A percentile compares a stretch with the other conserved stretches of the same genome.
phyloP scores from a whole-genome alignment of 129 eudicot genomes.

The Mikania micrantha region DNA sequence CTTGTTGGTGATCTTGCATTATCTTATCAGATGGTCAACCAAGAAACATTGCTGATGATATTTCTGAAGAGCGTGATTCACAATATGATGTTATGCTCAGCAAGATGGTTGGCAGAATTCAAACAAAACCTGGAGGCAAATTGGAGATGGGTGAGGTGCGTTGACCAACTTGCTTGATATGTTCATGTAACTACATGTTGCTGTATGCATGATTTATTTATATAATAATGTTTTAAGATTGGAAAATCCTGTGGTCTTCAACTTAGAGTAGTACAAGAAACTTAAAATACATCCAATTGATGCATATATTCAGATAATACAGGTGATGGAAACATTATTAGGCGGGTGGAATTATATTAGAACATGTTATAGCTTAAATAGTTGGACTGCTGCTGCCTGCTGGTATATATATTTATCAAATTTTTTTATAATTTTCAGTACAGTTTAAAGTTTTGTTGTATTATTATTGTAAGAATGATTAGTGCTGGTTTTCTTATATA shows the following conservation, averaged over 20 bases:
- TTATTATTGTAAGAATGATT: not conserved
- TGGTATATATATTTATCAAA: not conserved
- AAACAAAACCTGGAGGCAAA: conserved; percentile 84
- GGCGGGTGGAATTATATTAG: not conserved
- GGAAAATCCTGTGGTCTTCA: not conserved
- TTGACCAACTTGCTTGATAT: conserved; percentile 17
- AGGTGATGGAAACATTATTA: not conserved
- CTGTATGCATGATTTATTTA: not conserved
- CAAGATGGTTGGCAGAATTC: conserved; percentile 88
- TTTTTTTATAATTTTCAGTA: not conserved
- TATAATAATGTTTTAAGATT: not conserved
- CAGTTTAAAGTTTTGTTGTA: not conserved
- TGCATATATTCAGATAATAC: not conserved
- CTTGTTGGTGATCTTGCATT: conserved; percentile 2
- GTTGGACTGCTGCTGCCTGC: not conserved
- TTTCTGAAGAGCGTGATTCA: conserved; percentile 68
- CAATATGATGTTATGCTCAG: conserved; percentile 76
- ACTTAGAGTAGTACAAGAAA: not conserved
- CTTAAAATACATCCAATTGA: not conserved
- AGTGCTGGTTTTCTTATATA: not conserved
- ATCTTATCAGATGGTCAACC: conserved; percentile 35
- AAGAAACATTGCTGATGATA: conserved; percentile 31
- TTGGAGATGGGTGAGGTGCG: conserved; percentile 98
- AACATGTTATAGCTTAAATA: not conserved
- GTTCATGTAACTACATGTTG: not conserved